phyloP scores from a whole-genome alignment of 805 yeast species.

The Monosporozyma yasuniensis region DNA sequence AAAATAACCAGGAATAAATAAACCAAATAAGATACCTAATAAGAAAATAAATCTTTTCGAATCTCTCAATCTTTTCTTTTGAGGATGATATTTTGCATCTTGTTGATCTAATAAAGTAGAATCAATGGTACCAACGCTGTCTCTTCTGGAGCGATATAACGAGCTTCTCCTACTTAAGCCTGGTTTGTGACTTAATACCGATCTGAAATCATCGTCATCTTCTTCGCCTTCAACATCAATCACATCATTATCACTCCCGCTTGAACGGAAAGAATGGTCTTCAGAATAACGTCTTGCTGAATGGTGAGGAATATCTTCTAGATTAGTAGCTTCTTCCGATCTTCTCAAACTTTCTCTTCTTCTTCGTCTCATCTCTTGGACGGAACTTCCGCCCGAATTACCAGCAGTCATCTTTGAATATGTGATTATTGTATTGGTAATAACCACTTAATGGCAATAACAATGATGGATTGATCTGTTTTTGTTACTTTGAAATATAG shows the following conservation, averaged over 20 bases:
- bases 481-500: not conserved
- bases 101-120: not conserved
- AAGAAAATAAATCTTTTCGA: conserved; percentile 54
- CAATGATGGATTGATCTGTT: not conserved
- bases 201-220: not conserved
- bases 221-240: not conserved
- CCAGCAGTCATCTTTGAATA: not conserved
- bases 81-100: not conserved
- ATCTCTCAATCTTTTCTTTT: conserved; percentile 27
- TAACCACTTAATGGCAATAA: not conserved
- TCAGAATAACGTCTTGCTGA: not conserved
- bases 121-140: not conserved
- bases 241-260: not conserved
- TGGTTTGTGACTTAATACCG: not conserved
- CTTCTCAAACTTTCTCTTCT: not conserved
- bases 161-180: not conserved
- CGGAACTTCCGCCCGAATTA: not conserved
- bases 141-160: not conserved
- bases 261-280: not conserved
- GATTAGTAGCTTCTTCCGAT: not conserved
- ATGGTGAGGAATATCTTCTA: not conserved
- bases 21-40: conserved; percentile 67
- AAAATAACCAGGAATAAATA: conserved; percentile 53
- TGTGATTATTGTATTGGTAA: not conserved
- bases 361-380: conserved; percentile 1